These are phyloP conservation scores for Fusarium sp. DNA, from an alignment of 2,329 filamentous ascomycete genomes.

Conservation along the genomic window DNA sequence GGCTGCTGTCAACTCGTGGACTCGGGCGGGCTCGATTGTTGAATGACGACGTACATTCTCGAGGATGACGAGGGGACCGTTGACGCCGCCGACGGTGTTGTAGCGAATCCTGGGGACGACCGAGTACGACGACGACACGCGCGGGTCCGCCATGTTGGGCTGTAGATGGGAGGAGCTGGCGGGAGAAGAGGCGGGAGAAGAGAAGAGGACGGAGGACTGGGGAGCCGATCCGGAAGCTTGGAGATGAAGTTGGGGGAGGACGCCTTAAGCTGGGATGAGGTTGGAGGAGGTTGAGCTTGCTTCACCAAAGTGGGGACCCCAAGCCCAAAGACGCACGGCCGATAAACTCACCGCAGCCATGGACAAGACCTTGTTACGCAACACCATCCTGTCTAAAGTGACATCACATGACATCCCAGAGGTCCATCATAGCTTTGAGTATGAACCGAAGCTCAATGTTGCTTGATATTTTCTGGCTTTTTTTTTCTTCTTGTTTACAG, in stretches of 20 bases:
- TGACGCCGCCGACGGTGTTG: constrained; percentile 98
- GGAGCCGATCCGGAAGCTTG: constrained; percentile 38
- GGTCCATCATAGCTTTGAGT: constrained; percentile 3
- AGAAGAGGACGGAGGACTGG: constrained; percentile 34
- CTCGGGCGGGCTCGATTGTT: constrained; percentile 3
- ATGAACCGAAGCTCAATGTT: neutral
- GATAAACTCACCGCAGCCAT: constrained; percentile 32
- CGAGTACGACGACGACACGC: constrained; percentile 71
- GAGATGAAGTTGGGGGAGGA: constrained; percentile 41
- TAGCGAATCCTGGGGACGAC: constrained; percentile 79
- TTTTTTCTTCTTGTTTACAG: neutral
- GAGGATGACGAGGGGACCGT: constrained; percentile 96
- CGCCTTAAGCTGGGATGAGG: constrained; percentile 48
- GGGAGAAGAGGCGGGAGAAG: constrained; percentile 25
- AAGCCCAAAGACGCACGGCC: constrained; percentile 43
- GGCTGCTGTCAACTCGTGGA: constrained; percentile 43
- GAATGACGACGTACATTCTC: constrained; percentile 76
- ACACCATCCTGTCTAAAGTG: constrained; percentile 36
- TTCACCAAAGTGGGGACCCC: constrained; percentile 52
- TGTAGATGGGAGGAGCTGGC: constrained; percentile 33
- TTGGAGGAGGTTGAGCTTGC: constrained; percentile 57
- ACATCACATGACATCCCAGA: constrained; percentile 55
- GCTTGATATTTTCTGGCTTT: neutral
- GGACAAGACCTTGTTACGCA: constrained; percentile 15
- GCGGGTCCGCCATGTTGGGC: constrained; percentile 65